These are phyloP conservation scores for Coleophoma crateriformis DNA, from an alignment of 2,329 filamentous ascomycete genomes.

Conservation along the genomic window DNA sequence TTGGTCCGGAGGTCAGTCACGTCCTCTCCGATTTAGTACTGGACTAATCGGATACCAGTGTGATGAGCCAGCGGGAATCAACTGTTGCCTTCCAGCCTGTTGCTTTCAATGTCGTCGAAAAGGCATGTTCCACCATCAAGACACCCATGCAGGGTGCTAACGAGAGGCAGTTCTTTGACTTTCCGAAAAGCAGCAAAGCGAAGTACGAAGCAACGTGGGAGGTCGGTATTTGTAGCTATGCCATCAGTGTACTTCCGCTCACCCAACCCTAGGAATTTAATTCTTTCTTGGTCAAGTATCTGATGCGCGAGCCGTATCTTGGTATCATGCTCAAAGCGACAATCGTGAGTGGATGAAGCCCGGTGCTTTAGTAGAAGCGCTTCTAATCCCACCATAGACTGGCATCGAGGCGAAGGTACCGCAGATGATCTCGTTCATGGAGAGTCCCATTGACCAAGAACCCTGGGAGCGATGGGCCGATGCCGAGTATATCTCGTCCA, in stretches of 20 bases:
- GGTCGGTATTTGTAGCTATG: constrained; percentile 6
- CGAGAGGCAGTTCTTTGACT: constrained; percentile 19
- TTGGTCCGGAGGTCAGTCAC: constrained; percentile 13
- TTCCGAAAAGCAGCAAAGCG: constrained; percentile 14
- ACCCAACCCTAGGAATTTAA: constrained; percentile 27
- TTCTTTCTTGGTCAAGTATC: constrained; percentile 20
- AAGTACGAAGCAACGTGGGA: constrained; percentile 19
- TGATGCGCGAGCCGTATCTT: constrained; percentile 42
- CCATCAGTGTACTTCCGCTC: constrained; percentile 22
- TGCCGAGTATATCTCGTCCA: constrained; percentile 33
- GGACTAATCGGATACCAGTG: constrained; percentile 10
- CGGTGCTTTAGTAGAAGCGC: not conserved
- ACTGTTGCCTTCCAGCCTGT: constrained; percentile 12
- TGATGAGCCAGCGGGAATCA: constrained; percentile 19
- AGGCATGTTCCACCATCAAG: constrained; percentile 5
- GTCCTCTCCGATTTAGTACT: not conserved
- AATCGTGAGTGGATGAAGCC: constrained; percentile 20
- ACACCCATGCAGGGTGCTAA: no score
- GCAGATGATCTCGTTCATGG: constrained; percentile 52
- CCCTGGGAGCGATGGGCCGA: constrained; percentile 53
- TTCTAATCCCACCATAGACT: not conserved
- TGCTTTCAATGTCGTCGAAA: constrained; percentile 12
- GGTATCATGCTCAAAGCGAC: constrained; percentile 32
- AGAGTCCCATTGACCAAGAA: constrained; percentile 54
- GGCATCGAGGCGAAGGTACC: constrained; percentile 38